Evolutionary conservation across 2,329 filamentous ascomycete species (phyloP).

Genomic region (Emergomyces africanus): DNA sequence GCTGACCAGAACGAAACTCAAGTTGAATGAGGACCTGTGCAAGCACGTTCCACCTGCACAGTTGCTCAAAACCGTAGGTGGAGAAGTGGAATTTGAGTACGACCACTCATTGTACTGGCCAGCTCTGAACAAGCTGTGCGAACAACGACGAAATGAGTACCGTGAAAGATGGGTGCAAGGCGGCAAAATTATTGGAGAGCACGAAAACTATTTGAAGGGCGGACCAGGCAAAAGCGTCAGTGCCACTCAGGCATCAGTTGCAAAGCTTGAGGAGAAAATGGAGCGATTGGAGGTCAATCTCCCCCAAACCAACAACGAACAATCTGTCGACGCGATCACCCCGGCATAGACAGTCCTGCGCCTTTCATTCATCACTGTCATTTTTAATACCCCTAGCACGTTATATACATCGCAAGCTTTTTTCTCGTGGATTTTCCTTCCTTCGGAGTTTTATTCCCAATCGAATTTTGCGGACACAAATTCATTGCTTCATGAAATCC

Average conservation of each 20-base stretch:
- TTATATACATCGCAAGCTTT: background rate
- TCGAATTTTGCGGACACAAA: background rate
- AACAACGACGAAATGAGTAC: conserved; percentile 50
- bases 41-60: conserved; percentile 71
- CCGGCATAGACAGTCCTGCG: background rate
- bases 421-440: background rate
- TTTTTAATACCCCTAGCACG: conserved; percentile 4
- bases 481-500: background rate
- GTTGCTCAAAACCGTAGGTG: conserved; percentile 66
- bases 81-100: conserved; percentile 79
- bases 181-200: conserved; percentile 73
- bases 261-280: conserved; percentile 11
- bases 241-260: conserved; percentile 15
- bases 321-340: background rate
- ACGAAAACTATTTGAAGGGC: conserved; percentile 79
- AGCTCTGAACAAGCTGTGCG: conserved; percentile 59
- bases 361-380: background rate
- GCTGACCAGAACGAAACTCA: conserved; percentile 83
- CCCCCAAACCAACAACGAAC: conserved; percentile 1
- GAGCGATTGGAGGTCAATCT: conserved; percentile 8
- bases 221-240: conserved; percentile 32
- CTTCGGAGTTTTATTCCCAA: background rate
- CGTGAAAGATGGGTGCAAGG: conserved; percentile 62
- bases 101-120: conserved; percentile 87
- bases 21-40: conserved; percentile 87